phyloP scores from a whole-genome alignment of 495 filamentous ascomycete species.

The Chaetomium fimeti region DNA sequence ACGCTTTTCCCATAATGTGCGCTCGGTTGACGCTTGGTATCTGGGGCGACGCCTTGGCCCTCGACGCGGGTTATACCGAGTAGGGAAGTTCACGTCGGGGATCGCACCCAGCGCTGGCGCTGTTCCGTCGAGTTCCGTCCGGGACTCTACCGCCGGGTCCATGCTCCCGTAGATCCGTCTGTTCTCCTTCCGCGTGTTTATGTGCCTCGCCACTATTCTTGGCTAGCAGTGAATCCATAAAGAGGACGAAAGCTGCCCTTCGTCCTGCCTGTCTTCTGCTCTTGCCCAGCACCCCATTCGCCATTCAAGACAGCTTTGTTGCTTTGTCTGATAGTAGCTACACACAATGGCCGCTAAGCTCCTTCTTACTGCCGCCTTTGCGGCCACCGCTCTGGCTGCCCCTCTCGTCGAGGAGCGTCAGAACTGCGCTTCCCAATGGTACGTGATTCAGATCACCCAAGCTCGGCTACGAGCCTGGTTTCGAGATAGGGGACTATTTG shows the following conservation, averaged over 20 bases:
- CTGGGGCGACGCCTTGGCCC: background rate
- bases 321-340: slow-evolving; percentile 5
- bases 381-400: slow-evolving; percentile 40
- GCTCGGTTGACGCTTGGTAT: slow-evolving; percentile 1
- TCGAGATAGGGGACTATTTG: too few relatives aligned
- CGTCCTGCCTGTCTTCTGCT: background rate
- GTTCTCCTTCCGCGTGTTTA: background rate
- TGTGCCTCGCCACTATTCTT: background rate
- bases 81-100: background rate
- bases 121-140: background rate
- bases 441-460: slow-evolving; percentile 19
- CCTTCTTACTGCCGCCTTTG: slow-evolving; percentile 35
- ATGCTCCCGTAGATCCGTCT: slow-evolving; percentile 33
- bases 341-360: slow-evolving; percentile 33
- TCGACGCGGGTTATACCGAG: slow-evolving; percentile 1
- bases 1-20: slow-evolving; percentile 22
- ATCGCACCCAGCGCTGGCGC: background rate
- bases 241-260: slow-evolving; percentile 1
- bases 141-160: slow-evolving; percentile 16
- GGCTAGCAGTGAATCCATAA: slow-evolving; percentile 6
- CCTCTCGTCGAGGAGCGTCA: slow-evolving; percentile 46
- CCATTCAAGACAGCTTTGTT: slow-evolving; percentile 11
- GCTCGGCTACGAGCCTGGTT: too few relatives aligned
- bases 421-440: slow-evolving; percentile 39
- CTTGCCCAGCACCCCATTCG: slow-evolving; percentile 12